Percentiles rank a stretch among this genome's conserved stretches.
Evolutionary conservation across 2,329 filamentous ascomycete genomes (phyloP).

Genomic region (Fusarium sp.): DNA sequence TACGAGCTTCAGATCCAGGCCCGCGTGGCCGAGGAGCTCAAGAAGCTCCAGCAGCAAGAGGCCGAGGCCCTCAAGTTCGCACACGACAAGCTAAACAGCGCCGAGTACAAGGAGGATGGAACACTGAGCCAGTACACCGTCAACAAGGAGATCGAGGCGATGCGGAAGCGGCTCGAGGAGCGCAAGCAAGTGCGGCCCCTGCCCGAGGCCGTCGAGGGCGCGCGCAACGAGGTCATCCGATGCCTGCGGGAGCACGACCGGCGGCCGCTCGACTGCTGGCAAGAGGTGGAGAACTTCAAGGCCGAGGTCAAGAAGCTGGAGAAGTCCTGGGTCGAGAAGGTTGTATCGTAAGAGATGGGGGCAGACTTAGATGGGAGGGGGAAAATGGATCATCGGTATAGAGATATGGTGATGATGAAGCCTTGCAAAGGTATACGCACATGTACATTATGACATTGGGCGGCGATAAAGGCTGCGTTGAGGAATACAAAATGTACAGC

Average conservation of each 20-base stretch:
- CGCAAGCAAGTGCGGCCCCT: slow-evolving; percentile 74
- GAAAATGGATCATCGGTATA: slow-evolving; percentile 20
- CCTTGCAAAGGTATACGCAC: slow-evolving; percentile 24
- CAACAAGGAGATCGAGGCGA: slow-evolving; percentile 67
- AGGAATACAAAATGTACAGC: slow-evolving; percentile 42
- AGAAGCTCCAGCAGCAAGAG: slow-evolving; percentile 79
- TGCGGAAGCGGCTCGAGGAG: slow-evolving; percentile 69
- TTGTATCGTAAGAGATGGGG: slow-evolving; percentile 61
- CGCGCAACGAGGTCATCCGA: slow-evolving; percentile 79
- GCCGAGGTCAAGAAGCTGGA: slow-evolving; percentile 87
- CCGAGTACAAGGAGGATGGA: slow-evolving; percentile 47
- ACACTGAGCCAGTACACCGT: slow-evolving; percentile 59
- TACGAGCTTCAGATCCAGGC: slow-evolving; percentile 89
- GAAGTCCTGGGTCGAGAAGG: slow-evolving; percentile 86
- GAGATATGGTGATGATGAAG: slow-evolving; percentile 30
- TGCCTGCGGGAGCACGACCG: slow-evolving; percentile 88
- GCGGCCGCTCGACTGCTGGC: slow-evolving; percentile 92
- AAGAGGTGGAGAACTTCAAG: slow-evolving; percentile 92
- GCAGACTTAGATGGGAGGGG: slow-evolving; percentile 2
- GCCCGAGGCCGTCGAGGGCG: slow-evolving; percentile 77
- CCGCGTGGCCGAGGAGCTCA: slow-evolving; percentile 87
- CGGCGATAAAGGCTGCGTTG: slow-evolving; percentile 46
- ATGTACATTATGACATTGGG: slow-evolving; percentile 48
- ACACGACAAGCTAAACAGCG: slow-evolving; percentile 70
- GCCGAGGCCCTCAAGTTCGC: slow-evolving; percentile 74